These are phyloP conservation scores for Monilinia laxa DNA, from an alignment of 2,329 filamentous ascomycete genomes.

Conservation along the genomic window DNA sequence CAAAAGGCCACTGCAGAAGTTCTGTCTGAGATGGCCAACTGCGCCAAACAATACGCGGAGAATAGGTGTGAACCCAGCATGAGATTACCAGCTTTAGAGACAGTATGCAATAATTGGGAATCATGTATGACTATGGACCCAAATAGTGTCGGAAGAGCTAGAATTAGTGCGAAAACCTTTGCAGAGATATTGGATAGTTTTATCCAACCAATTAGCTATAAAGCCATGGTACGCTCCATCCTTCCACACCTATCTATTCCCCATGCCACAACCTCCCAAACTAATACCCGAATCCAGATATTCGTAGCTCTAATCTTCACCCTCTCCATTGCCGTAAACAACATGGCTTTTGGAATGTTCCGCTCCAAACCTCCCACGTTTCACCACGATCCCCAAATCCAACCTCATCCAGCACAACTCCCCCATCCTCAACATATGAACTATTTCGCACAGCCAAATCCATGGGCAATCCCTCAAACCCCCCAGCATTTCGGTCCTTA, in stretches of 20 bases:
- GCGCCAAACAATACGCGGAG: slow-evolving; percentile 68
- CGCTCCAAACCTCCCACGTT: slow-evolving; percentile 31
- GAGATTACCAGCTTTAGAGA: slow-evolving; percentile 70
- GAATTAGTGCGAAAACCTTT: slow-evolving; percentile 81
- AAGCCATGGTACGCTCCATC: slow-evolving; percentile 60
- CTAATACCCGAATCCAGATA: slow-evolving; percentile 41
- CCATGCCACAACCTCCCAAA: background rate
- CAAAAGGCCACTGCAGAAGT: slow-evolving; percentile 63
- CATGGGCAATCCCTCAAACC: slow-evolving; percentile 31
- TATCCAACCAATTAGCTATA: slow-evolving; percentile 85
- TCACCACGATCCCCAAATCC: slow-evolving; percentile 34
- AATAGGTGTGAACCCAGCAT: slow-evolving; percentile 71
- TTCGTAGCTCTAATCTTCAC: slow-evolving; percentile 53
- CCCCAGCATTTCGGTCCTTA: slow-evolving; percentile 26
- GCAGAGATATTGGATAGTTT: slow-evolving; percentile 94
- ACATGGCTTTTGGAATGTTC: slow-evolving; percentile 47
- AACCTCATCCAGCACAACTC: slow-evolving; percentile 31
- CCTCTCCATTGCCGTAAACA: slow-evolving; percentile 52
- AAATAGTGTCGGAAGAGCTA: slow-evolving; percentile 71
- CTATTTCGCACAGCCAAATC: slow-evolving; percentile 18
- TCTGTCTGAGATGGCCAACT: slow-evolving; percentile 76
- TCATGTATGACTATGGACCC: slow-evolving; percentile 86
- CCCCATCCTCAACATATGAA: slow-evolving; percentile 28
- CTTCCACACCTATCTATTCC: background rate
- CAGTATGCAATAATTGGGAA: slow-evolving; percentile 76